Evolutionary conservation across 2,329 filamentous ascomycete genomes (phyloP).

Genomic region (Aspergillus sp.): DNA sequence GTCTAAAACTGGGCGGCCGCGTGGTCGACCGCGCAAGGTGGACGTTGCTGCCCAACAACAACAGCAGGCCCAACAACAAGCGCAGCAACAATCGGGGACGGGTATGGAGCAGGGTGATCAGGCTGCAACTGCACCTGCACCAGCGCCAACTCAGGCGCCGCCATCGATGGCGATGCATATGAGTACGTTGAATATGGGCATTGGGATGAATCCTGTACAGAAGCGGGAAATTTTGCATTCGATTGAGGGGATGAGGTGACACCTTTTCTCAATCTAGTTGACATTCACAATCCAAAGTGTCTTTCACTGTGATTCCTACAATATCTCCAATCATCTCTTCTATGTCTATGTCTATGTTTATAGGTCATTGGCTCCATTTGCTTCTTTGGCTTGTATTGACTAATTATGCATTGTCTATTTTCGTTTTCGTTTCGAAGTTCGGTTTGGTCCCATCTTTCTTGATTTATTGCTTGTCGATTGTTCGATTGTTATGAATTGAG

Average conservation of each 20-base stretch:
- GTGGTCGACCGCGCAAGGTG: conserved; percentile 26
- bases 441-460: not conserved
- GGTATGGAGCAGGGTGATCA: not conserved
- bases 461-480: not conserved
- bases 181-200: no score
- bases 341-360: not conserved
- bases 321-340: not conserved
- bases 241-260: no score
- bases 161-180: no score
- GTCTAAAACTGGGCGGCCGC: conserved; percentile 21
- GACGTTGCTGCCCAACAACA: not conserved
- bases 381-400: not conserved
- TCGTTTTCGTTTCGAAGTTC: not conserved
- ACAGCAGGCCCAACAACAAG: not conserved
- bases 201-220: no score
- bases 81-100: conserved; percentile 3
- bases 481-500: no score
- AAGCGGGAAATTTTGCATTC: no score
- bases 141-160: not conserved
- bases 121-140: conserved; percentile 11
- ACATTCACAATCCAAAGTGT: no score
- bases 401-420: not conserved
- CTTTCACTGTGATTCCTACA: no score
- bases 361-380: not conserved
- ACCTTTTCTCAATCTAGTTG: no score